Evolutionary conservation across 148 eudicot species (phyloP), one percentile per base, ranked within the genome.

Genomic region (Suaeda aralocaspica): DNA sequence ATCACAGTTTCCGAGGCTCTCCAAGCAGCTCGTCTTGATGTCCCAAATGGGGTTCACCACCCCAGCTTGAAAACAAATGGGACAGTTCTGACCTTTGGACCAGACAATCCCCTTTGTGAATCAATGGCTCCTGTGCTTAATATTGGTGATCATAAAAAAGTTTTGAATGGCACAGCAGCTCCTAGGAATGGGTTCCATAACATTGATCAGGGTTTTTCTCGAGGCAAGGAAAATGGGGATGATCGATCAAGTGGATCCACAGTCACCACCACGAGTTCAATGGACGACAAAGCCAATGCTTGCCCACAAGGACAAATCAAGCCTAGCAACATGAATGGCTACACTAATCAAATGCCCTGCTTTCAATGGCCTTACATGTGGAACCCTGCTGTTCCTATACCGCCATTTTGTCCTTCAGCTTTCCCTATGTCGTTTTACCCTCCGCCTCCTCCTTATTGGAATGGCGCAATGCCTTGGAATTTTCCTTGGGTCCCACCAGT

Each of bases 331-430:
- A 36, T 81, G 16, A 77, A 84, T 29, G 86, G 85, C 2, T 78
- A 77, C 48, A 64, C 77, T 45, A 59, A 82, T 64, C 90, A 83
- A 66, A 65, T 88, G 56, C 91, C 88, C 24, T 84, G 82, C 56
- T 84, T 85, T 44, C 89, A 88, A 31, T 89, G 92, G 96, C 90
- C 96, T 72, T 89, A 83, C 63, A 84, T 85, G 21, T 88, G 87
- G 88, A 86, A 83, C 65, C 76, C 87, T 18, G 81, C 84, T 9
- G 81, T 84, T 68, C 84, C 94, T 19, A 25, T 84, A 22, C 87
- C 90, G 0, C 70, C 88, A 19, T 80, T 84, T 68, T 77, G 69
- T 71, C 89, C 89, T n/a, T 30, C 85, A 6, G 81, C 76, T n/a
- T 80, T 42, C 68, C 84, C 90, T 13, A 82, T 88, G 80, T 78